A percentile compares a stretch with the other conserved stretches of the same genome.
phyloP scores from a whole-genome alignment of 2,329 filamentous ascomycete genomes.

The Tolypocladium paradoxum region DNA sequence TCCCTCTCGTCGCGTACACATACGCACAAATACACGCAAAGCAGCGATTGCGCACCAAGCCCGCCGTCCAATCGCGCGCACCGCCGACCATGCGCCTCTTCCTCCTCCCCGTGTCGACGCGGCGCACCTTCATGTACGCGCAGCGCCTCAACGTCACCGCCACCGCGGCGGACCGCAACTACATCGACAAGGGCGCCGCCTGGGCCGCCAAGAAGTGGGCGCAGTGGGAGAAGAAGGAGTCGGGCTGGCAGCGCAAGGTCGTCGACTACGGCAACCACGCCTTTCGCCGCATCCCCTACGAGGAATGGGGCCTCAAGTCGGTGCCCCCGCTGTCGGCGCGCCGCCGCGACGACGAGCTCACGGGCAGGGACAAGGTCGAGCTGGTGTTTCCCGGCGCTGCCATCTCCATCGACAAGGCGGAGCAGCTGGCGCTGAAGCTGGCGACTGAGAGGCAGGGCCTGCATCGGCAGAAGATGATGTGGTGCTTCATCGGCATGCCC shows the following conservation, averaged over 20 bases:
- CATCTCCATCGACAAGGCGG: slow-evolving; percentile 53
- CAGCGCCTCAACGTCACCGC: slow-evolving; percentile 56
- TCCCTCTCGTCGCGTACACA: neutral
- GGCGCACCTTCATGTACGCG: slow-evolving; percentile 85
- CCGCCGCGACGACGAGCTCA: slow-evolving; percentile 51
- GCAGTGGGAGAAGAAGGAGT: slow-evolving; percentile 73
- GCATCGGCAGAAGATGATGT: slow-evolving; percentile 67
- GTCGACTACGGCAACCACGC: slow-evolving; percentile 79
- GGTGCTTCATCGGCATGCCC: slow-evolving; percentile 75
- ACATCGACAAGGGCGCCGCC: slow-evolving; percentile 57
- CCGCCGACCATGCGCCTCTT: slow-evolving; percentile 69
- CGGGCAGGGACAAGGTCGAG: slow-evolving; percentile 55
- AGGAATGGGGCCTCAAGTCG: slow-evolving; percentile 97
- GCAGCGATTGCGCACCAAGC: neutral
- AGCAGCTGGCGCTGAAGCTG: slow-evolving; percentile 54
- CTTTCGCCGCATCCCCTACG: slow-evolving; percentile 79
- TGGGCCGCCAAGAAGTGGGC: slow-evolving; percentile 73
- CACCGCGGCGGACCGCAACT: slow-evolving; percentile 34
- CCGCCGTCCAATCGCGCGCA: neutral
- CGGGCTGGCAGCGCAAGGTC: slow-evolving; percentile 79
- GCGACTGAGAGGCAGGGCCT: slow-evolving; percentile 71
- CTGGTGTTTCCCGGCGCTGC: slow-evolving; percentile 67
- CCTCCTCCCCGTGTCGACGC: slow-evolving; percentile 84
- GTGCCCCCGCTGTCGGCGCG: slow-evolving; percentile 70
- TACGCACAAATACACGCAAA: neutral